These are phyloP conservation scores for Tagetes erecta DNA, from an alignment of 129 eudicot species.

Conservation along the genomic window DNA sequence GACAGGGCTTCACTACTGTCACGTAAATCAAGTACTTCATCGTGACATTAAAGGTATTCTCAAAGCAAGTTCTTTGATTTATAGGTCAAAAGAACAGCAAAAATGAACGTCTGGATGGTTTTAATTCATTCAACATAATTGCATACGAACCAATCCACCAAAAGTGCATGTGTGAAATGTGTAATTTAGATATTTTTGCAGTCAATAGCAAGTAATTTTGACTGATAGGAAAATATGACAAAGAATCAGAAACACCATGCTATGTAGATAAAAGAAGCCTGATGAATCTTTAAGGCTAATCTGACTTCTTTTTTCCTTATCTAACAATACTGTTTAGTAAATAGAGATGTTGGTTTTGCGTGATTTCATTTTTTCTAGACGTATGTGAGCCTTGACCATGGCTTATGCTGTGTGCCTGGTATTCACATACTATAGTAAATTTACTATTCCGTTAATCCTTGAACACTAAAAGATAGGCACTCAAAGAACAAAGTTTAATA, in stretches of 20 bases:
- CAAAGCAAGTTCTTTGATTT: slow-evolving; percentile 21
- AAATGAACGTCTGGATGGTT: neutral
- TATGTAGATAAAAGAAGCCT: slow-evolving; percentile 8
- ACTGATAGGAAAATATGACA: neutral
- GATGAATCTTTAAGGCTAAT: neutral
- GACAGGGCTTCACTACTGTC: slow-evolving; percentile 97
- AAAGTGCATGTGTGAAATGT: slow-evolving; percentile 4
- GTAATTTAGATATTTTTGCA: neutral
- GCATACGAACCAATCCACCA: neutral
- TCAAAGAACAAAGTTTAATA: too few species aligned
- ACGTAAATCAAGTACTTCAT: slow-evolving; percentile 91
- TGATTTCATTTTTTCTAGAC: neutral
- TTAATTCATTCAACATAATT: neutral
- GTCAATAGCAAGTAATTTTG: slow-evolving; percentile 3
- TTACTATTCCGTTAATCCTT: too few species aligned
- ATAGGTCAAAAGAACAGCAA: slow-evolving; percentile 16
- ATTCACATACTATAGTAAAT: too few species aligned
- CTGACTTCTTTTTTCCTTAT: neutral
- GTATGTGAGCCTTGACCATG: too few species aligned
- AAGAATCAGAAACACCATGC: neutral
- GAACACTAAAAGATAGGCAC: too few species aligned
- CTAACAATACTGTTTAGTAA: neutral
- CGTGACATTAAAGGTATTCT: slow-evolving; percentile 86
- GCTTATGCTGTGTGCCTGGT: too few species aligned
- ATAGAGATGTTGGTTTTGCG: slow-evolving; percentile 6